Base-by-base conservation (phyloP, 768 basidiomycete species). In the Gloeostereum incarnatum region DNA sequence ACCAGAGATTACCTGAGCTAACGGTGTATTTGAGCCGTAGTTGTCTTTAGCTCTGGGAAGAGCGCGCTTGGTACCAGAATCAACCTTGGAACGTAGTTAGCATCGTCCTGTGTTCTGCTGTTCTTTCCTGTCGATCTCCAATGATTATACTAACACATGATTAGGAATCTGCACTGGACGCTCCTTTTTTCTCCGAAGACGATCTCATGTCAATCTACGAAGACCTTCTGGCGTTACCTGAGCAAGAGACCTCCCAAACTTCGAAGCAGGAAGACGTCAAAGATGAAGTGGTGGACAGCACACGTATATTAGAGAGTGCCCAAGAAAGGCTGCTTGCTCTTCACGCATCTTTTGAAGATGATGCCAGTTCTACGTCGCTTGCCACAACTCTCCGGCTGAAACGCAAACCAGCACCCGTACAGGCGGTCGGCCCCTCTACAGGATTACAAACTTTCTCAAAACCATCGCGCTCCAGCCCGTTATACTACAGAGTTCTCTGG, bases 181-280 rank as follows among this genome's bases (percentile, higher is more conserved):
- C 11, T 7, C 36, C 55, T 3, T 11, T 38, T 0, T 59, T 58
- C 45, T 51, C 59, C 0, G 68, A 70, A 18, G 51, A 53, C 3
- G 57, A 70, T 13, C 50, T 69, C 5, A 43, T 56, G 3, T 45
- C 54, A 5, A 44, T 74, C 17, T 74, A 71, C 36, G 53, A 60
- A 22, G 63, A 68, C 35, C 40, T 73, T 3, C 52, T 71, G 23
- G 40, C 50, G 9, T 35, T 51, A 5, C 54, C 56, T n/a, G n/a
- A n/a, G n/a, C n/a, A n/a, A n/a, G n/a, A n/a, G n/a, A n/a, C n/a
- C n/a, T n/a, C n/a, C n/a, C n/a, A n/a, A n/a, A n/a, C n/a, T n/a
- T n/a, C n/a, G n/a, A n/a, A n/a, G n/a, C 22, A 41, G 21, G 16
- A 45, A 4, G n/a, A n/a, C 4, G n/a, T 3, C 19, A 4, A 4